Base-by-base conservation (phyloP, 495 filamentous ascomycete species). In the Saxophila tyrrhenica region DNA sequence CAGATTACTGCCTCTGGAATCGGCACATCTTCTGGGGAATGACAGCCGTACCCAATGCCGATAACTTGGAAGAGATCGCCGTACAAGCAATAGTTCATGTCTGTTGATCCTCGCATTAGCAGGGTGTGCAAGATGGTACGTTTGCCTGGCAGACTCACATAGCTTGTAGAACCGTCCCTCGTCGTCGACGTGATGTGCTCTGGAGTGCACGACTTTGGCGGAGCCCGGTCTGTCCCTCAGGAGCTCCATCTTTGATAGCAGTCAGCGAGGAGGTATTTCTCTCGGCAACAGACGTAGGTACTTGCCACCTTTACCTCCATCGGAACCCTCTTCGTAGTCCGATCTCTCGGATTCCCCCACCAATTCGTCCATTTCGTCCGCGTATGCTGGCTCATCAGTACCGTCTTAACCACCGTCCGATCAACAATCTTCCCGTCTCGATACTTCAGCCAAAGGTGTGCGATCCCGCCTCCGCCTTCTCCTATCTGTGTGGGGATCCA, bases 1-100 rank as follows among this genome's bases (percentile, higher is more conserved):
- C 52, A 55, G 20, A 55, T 25, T n/a, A 55, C 48, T 15, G 44
- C 44, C 45, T 49, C 52, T 8, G 52, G 52, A 15, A 45, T 23
- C 13, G n/a, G n/a, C n/a, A n/a, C n/a, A n/a, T n/a, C n/a, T n/a
- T n/a, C n/a, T n/a, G n/a, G n/a, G n/a, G n/a, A n/a, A n/a, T 35
- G 29, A 13, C 29, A 13, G 5, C 29, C 29, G 29, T 5, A 5
- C 5, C 13, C 7, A 13, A 35, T 5, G 5, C 29, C 29, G 29
- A 35, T 13, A 5, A 7, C 7, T 13, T 35, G 7, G 29, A 35
- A 7, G 29, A 35, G 29, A 35, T 35, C 13, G 13, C 29, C 29
- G 13, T 35, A 35, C 7, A 13, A 5, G 13, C 29, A 35, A 35
- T 35, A 35, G 13, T 35, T 13, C 29, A 35, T 35, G 29, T 35